phyloP scores from a whole-genome alignment of 352 stramenopile genomes.

The Peronospora tabacina region DNA sequence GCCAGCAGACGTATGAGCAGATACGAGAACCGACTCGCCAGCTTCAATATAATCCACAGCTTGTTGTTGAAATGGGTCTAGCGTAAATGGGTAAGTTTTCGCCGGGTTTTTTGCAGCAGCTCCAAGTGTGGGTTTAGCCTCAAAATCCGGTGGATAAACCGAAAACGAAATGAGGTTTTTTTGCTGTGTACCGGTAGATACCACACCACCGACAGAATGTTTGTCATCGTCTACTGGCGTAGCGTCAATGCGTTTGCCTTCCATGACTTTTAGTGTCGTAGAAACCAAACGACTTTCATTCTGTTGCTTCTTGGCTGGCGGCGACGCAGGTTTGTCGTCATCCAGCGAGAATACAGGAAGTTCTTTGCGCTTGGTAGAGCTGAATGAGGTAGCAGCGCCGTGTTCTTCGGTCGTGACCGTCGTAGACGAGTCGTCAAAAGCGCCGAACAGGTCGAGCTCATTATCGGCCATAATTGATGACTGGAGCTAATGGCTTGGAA shows the following conservation, averaged over 20 bases:
- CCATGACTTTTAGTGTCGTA: constrained; percentile 52
- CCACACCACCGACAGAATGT: constrained; percentile 38
- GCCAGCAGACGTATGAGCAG: constrained; percentile 96
- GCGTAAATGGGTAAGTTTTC: constrained; percentile 96
- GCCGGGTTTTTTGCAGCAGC: constrained; percentile 74
- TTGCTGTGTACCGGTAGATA: constrained; percentile 90
- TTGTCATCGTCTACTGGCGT: constrained; percentile 38
- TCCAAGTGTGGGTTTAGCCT: constrained; percentile 37
- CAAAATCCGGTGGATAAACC: constrained; percentile 77
- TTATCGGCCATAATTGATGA: constrained; percentile 48
- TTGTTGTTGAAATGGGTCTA: constrained; percentile 98
- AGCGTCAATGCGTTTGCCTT: constrained; percentile 68
- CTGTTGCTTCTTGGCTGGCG: constrained; percentile 50
- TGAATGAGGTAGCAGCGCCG: constrained; percentile 19
- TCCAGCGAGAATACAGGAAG: constrained; percentile 12
- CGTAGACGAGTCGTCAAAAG: constrained; percentile 82
- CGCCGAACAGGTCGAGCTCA: constrained; percentile 90
- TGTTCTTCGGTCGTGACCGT: constrained; percentile 59
- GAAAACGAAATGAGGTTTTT: constrained; percentile 95
- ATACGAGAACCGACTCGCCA: constrained; percentile 97
- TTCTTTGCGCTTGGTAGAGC: constrained; percentile 41
- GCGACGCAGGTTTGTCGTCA: constrained; percentile 33
- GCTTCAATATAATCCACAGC: constrained; percentile 94
- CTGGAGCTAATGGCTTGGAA: not conserved
- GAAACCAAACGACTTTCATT: constrained; percentile 20